A percentile compares a stretch with the other conserved stretches of the same genome.
Evolutionary conservation across 2,329 filamentous ascomycete species (phyloP).

Genomic region (Verruconis gallopava): DNA sequence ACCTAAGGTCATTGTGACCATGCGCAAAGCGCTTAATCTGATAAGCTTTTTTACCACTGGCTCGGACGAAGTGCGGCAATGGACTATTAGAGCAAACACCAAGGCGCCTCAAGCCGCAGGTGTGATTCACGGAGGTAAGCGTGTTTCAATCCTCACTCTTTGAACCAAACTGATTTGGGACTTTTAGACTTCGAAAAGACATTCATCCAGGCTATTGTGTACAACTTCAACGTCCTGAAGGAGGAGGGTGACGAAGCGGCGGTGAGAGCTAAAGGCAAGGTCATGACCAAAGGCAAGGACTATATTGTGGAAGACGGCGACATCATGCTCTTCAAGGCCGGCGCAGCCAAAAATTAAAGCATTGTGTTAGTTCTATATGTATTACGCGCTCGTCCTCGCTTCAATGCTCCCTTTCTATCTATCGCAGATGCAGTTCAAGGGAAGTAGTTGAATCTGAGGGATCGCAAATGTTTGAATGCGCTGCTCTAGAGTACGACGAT

Average conservation of each 20-base stretch:
- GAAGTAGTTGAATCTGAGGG: no score
- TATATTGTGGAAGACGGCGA: conserved; percentile 81
- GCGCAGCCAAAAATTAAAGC: conserved; percentile 59
- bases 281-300: conserved; percentile 98
- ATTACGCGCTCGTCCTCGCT: no score
- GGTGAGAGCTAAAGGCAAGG: conserved; percentile 86
- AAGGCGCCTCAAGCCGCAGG: conserved; percentile 97
- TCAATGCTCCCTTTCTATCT: no score
- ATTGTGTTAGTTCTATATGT: no score
- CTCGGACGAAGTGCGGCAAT: conserved; percentile 91
- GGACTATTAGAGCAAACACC: conserved; percentile 90
- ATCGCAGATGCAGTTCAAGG: no score
- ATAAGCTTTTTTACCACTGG: conserved; percentile 96
- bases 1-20: conserved; percentile 81
- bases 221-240: conserved; percentile 71
- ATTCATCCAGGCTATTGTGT: conserved; percentile 92
- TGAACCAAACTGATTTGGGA: conserved; percentile 6
- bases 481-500: no score
- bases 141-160: neutral
- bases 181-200: conserved; percentile 90
- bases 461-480: no score
- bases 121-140: conserved; percentile 69
- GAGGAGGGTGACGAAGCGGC: conserved; percentile 80
- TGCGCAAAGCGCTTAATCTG: conserved; percentile 84
- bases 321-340: conserved; percentile 78